These are phyloP conservation scores for Penicillium paradoxum DNA, from an alignment of 495 filamentous ascomycete species.

Conservation along the genomic window DNA sequence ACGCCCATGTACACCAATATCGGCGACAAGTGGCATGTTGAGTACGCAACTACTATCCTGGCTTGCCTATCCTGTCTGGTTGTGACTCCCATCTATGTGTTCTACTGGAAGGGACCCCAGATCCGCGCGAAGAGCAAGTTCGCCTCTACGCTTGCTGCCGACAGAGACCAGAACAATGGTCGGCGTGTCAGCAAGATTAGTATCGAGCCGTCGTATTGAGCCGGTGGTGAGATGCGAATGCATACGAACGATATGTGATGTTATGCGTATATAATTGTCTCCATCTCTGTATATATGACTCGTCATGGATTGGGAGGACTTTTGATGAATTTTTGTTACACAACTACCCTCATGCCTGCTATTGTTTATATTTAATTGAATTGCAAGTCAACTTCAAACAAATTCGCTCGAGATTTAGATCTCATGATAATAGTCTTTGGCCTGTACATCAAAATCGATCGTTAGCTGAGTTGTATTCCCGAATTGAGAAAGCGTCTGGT, in stretches of 20 bases:
- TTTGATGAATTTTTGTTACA: not conserved
- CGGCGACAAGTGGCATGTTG: conserved; percentile 33
- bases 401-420: not conserved
- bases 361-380: not conserved
- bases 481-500: too few relatives aligned
- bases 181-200: conserved; percentile 23
- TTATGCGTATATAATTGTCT: not conserved
- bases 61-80: conserved; percentile 42
- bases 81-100: conserved; percentile 45
- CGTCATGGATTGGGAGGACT: not conserved
- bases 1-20: conserved; percentile 40
- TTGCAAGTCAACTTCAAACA: not conserved
- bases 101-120: conserved; percentile 47
- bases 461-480: too few relatives aligned
- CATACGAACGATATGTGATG: not conserved
- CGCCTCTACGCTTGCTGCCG: conserved; percentile 31
- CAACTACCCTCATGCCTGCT: not conserved
- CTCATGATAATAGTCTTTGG: not conserved
- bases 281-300: conserved; percentile 6
- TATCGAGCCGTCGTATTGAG: conserved; percentile 1
- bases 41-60: conserved; percentile 42
- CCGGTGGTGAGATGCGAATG: not conserved
- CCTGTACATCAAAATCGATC: too few relatives aligned
- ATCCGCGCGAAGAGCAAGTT: conserved; percentile 44
- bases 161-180: conserved; percentile 26